Percentiles rank a stretch among this genome's conserved stretches.
These are phyloP conservation scores for Albifimbria verrucaria DNA, from an alignment of 2,329 filamentous ascomycete genomes.

Conservation along the genomic window DNA sequence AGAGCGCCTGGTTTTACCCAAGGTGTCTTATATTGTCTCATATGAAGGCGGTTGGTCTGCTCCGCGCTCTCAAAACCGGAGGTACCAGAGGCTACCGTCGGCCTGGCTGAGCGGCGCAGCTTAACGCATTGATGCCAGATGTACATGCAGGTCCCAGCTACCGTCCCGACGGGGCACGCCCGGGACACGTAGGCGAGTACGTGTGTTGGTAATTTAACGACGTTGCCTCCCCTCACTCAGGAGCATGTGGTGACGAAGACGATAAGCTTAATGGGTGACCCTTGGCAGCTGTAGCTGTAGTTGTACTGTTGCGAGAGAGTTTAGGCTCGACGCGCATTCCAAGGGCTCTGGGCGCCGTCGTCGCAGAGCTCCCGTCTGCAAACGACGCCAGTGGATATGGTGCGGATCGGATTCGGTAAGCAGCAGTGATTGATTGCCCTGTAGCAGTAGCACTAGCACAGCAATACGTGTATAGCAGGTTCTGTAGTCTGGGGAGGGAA, in stretches of 20 bases:
- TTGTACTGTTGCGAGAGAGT: too few relatives aligned
- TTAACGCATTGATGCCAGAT: background rate
- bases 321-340: too few relatives aligned
- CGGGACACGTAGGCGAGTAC: background rate
- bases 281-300: too few relatives aligned
- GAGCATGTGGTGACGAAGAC: background rate
- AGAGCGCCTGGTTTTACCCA: too few relatives aligned
- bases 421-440: too few relatives aligned
- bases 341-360: too few relatives aligned
- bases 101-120: background rate
- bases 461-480: background rate
- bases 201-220: too few relatives aligned
- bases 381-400: too few relatives aligned
- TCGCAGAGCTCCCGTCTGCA: too few relatives aligned
- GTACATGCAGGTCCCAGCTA: background rate
- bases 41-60: background rate
- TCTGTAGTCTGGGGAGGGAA: background rate
- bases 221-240: background rate
- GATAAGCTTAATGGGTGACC: too few relatives aligned
- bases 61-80: background rate
- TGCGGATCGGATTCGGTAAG: too few relatives aligned
- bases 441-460: too few relatives aligned
- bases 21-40: background rate
- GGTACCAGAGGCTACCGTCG: background rate
- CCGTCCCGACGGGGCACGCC: background rate